These are phyloP conservation scores for Lepraria neglecta DNA, from an alignment of 495 filamentous ascomycete genomes.

Conservation along the genomic window DNA sequence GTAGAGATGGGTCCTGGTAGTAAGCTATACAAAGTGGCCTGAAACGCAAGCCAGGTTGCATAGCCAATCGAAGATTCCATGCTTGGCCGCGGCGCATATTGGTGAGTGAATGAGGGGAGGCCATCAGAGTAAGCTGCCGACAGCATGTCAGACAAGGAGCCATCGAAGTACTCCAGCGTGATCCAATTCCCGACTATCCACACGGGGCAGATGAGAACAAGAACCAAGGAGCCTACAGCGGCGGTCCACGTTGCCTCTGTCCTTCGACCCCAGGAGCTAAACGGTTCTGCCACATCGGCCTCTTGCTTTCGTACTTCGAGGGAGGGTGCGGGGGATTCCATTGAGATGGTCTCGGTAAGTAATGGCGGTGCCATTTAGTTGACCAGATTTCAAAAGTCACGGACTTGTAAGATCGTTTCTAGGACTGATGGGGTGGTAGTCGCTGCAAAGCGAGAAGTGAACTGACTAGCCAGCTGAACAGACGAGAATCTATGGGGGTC, in stretches of 20 bases:
- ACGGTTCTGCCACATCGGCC: too few species aligned
- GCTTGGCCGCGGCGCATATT: slow-evolving; percentile 13
- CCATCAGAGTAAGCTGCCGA: slow-evolving; percentile 2
- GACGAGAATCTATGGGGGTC: too few species aligned
- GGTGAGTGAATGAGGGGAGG: background rate
- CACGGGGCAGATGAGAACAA: slow-evolving; percentile 21
- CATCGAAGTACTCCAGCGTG: slow-evolving; percentile 20
- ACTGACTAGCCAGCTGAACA: too few species aligned
- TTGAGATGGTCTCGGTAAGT: too few species aligned
- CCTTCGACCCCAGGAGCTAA: slow-evolving; percentile 16
- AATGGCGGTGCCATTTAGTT: too few species aligned
- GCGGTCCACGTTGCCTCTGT: slow-evolving; percentile 19
- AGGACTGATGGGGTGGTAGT: too few species aligned
- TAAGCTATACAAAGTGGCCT: slow-evolving; percentile 32
- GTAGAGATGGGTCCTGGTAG: slow-evolving; percentile 33
- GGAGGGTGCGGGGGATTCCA: too few species aligned
- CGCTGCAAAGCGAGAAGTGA: too few species aligned
- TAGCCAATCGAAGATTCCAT: slow-evolving; percentile 30
- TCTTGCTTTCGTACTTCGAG: too few species aligned
- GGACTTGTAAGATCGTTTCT: too few species aligned
- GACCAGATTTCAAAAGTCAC: too few species aligned
- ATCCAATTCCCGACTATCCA: slow-evolving; percentile 15
- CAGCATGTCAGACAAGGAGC: slow-evolving; percentile 7
- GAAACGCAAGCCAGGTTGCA: slow-evolving; percentile 33
- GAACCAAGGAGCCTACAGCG: slow-evolving; percentile 7